Evolutionary conservation across 345 rosid genomes (phyloP).

Genomic region (Draba incana): DNA sequence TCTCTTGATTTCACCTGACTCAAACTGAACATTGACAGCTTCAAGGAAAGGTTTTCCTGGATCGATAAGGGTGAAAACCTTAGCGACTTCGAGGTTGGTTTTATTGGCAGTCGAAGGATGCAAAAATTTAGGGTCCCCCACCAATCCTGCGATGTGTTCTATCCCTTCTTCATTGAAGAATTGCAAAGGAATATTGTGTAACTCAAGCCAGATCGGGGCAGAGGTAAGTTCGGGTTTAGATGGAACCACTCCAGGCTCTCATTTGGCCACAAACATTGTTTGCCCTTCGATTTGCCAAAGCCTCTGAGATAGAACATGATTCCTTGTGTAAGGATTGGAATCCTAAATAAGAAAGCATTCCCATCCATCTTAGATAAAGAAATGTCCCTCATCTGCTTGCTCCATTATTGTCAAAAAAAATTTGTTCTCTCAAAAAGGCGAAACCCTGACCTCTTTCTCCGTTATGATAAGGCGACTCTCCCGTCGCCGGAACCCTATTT

Average conservation of each 20-base stretch:
- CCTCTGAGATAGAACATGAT: neutral
- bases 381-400: too few relatives aligned
- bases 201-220: neutral
- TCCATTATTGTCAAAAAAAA: too few relatives aligned
- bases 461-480: too few relatives aligned
- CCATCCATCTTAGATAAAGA: too few relatives aligned
- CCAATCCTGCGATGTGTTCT: neutral
- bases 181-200: neutral
- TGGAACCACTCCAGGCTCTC: neutral
- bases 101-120: neutral
- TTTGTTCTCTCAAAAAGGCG: too few relatives aligned
- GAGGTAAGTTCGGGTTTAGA: neutral
- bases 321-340: too few relatives aligned
- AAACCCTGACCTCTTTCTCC: too few relatives aligned
- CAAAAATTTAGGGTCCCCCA: neutral
- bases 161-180: neutral
- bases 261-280: neutral
- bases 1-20: neutral
- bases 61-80: neutral
- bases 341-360: too few relatives aligned
- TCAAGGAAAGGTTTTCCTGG: neutral
- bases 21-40: neutral
- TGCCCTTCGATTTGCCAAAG: neutral
- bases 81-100: neutral
- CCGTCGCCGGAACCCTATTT: too few relatives aligned